A percentile compares a stretch with the other conserved stretches of the same genome.
Evolutionary conservation across 495 filamentous ascomycete genomes (phyloP).

Genomic region (Aspergillus conjunctus): DNA sequence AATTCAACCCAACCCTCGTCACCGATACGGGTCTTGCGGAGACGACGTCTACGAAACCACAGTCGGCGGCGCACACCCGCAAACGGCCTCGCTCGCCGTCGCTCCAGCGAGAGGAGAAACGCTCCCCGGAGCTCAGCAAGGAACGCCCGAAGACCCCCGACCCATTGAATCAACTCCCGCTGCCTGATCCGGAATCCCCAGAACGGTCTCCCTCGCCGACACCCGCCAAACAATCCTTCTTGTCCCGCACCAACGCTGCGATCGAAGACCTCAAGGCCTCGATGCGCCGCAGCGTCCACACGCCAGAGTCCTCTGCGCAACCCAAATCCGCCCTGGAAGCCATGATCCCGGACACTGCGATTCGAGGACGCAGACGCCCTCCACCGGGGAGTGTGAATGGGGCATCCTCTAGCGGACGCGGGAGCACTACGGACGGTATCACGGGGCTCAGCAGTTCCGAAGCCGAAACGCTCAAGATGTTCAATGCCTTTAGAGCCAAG

Average conservation of each 20-base stretch:
- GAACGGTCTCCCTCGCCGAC: constrained; percentile 52
- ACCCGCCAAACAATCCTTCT: constrained; percentile 56
- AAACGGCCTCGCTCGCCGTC: constrained; percentile 39
- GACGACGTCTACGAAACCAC: constrained; percentile 12
- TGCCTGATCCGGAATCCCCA: constrained; percentile 53
- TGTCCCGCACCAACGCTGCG: constrained; percentile 84
- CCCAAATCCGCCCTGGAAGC: constrained; percentile 73
- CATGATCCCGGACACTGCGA: constrained; percentile 80
- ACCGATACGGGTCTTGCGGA: constrained; percentile 43
- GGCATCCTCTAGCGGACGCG: constrained; percentile 12
- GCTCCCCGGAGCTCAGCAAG: constrained; percentile 31
- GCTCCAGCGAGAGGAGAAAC: constrained; percentile 3
- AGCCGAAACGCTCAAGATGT: constrained; percentile 61
- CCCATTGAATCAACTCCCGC: constrained; percentile 46
- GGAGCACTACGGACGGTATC: constrained; percentile 25
- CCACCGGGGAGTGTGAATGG: constrained; percentile 51
- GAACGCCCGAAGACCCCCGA: constrained; percentile 39
- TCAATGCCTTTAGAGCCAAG: constrained; percentile 77
- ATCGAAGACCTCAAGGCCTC: constrained; percentile 89
- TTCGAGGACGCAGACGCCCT: constrained; percentile 77
- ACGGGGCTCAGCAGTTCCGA: constrained; percentile 53
- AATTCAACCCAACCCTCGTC: constrained; percentile 86
- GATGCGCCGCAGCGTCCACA: constrained; percentile 76
- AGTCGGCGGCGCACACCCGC: constrained; percentile 19
- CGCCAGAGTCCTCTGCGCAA: constrained; percentile 52